Evolutionary conservation across 345 rosid species (phyloP).

Genomic region (Geranium rotundifolium): DNA sequence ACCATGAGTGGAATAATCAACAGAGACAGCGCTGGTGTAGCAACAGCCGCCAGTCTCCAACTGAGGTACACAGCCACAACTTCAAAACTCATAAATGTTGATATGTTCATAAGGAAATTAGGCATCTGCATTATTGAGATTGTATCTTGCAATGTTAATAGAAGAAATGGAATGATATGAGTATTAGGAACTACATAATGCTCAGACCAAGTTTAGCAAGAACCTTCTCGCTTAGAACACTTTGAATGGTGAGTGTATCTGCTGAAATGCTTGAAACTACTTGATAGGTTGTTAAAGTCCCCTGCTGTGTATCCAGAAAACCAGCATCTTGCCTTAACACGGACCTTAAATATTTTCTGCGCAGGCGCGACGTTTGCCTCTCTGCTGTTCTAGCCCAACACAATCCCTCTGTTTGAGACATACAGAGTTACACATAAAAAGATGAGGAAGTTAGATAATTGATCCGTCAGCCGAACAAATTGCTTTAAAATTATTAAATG

Average conservation of each 20-base stretch:
- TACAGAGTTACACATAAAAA: too few relatives aligned
- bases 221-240: slow-evolving; percentile 39
- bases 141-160: slow-evolving; percentile 10
- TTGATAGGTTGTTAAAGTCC: slow-evolving; percentile 25
- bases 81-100: slow-evolving; percentile 9
- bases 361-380: slow-evolving; percentile 39
- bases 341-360: slow-evolving; percentile 33
- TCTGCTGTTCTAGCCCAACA: slow-evolving; percentile 53
- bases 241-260: slow-evolving; percentile 38
- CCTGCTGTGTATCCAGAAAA: slow-evolving; percentile 32
- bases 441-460: too few relatives aligned
- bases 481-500: too few relatives aligned
- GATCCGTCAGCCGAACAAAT: too few relatives aligned
- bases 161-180: not conserved
- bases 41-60: slow-evolving; percentile 38
- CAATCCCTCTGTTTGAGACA: slow-evolving; percentile 25
- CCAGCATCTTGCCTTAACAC: slow-evolving; percentile 43
- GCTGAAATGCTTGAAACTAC: slow-evolving; percentile 35
- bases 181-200: too few relatives aligned
- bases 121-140: slow-evolving; percentile 8
- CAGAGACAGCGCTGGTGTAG: slow-evolving; percentile 37
- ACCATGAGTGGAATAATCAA: slow-evolving; percentile 31
- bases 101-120: slow-evolving; percentile 11
- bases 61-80: slow-evolving; percentile 10
- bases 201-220: not conserved